Evolutionary conservation across 805 yeast species (phyloP).

Genomic region (Metschnikowia rubicola): DNA sequence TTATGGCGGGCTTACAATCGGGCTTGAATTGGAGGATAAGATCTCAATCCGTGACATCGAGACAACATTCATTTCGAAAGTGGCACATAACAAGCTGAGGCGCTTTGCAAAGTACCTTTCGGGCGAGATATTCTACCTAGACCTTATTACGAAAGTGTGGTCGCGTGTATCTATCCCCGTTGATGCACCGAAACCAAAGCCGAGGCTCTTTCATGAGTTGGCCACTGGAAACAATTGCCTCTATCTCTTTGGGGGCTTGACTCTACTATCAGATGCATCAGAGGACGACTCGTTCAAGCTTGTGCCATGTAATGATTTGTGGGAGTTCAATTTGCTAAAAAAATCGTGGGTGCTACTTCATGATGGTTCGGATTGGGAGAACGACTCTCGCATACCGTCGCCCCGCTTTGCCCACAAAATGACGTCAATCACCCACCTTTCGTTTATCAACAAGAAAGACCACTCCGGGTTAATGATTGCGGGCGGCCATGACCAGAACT

Average conservation of each 20-base stretch:
- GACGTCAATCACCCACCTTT: slow-evolving; percentile 37
- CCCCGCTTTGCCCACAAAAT: slow-evolving; percentile 55
- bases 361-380: slow-evolving; percentile 29
- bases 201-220: slow-evolving; percentile 61
- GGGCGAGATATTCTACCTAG: slow-evolving; percentile 60
- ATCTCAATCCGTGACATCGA: slow-evolving; percentile 40
- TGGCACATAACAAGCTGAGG: slow-evolving; percentile 23
- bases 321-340: slow-evolving; percentile 59
- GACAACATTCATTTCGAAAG: slow-evolving; percentile 32
- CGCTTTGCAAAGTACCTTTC: slow-evolving; percentile 45
- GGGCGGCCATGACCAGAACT: slow-evolving; percentile 48
- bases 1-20: slow-evolving; percentile 66
- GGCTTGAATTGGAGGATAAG: slow-evolving; percentile 42
- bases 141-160: slow-evolving; percentile 61
- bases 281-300: slow-evolving; percentile 25
- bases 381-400: slow-evolving; percentile 22
- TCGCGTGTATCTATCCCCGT: slow-evolving; percentile 30
- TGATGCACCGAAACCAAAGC: slow-evolving; percentile 29
- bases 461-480: slow-evolving; percentile 50
- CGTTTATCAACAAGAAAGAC: slow-evolving; percentile 33
- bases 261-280: slow-evolving; percentile 22
- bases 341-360: slow-evolving; percentile 53
- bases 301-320: slow-evolving; percentile 58
- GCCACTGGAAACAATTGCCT: slow-evolving; percentile 47
- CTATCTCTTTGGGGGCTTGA: slow-evolving; percentile 65